Evolutionary conservation across 495 filamentous ascomycete genomes (phyloP), one percentile per base, ranked within the genome.

Genomic region (Lophiostoma macrostomum): DNA sequence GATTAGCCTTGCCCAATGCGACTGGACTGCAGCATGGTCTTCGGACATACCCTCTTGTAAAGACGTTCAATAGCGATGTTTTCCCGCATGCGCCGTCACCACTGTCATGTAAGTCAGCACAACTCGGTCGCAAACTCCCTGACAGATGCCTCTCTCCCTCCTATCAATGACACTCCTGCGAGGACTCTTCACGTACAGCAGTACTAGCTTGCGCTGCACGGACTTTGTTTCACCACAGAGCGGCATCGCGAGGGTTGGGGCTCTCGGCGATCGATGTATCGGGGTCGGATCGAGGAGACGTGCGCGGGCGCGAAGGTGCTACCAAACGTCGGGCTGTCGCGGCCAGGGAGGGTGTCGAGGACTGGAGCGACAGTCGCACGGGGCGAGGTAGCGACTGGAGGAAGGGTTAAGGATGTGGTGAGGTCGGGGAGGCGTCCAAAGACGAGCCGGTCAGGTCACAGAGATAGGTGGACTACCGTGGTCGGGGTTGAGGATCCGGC

Each of bases 71-170:
- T 56, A 96, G 75, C 37, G 91, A 96, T 44, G 93, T 98, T 76
- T 98, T 98, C 65, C 93, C 93, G 69, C 88, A 96, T 58, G 93
- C 93, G 76, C 93, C 93, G 71, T 98, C 93, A 61, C 93, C 93
- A 69, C 88, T 94, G 63, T 62, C 18, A 20, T 43, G 25, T 13
- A 3, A 16, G 49, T 58, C 28, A 64, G 38, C 22, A n/a, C 45
- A 45, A 34, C 70, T 29, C 23, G 40, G 69, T 31, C 28, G 31
- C 32, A 66, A 35, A 44, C 4, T 6, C 27, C 25, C 3, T 14
- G 14, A 20, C 4, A 23, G 5, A 23, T 10, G 18, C 6, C 34
- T 24, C 40, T 20, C 32, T n/a, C 25, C n/a, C 19, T 45, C 54
- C 13, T 29, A 16, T 20, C n/a, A 20, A 20, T 5, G 20, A 24